phyloP scores from a whole-genome alignment of 352 stramenopile species.

The Phytophthora colocasiae region DNA sequence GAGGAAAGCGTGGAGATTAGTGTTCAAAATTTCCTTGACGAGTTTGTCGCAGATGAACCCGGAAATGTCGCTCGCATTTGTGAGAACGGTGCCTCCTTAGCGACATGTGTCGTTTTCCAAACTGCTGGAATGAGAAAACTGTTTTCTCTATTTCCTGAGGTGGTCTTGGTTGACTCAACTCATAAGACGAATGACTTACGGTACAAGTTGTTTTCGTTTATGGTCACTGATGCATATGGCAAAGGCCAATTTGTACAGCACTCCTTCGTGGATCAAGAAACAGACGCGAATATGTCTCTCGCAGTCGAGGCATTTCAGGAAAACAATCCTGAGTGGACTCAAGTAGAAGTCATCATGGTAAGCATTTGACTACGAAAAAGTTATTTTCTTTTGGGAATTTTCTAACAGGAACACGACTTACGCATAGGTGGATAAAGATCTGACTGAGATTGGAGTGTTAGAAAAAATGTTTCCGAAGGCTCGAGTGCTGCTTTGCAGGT shows the following conservation, averaged over 20 bases:
- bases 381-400: too few relatives aligned
- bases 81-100: background rate
- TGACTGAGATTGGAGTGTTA: too few relatives aligned
- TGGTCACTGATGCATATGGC: background rate
- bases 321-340: background rate
- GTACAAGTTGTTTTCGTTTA: background rate
- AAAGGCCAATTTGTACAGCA: too few relatives aligned
- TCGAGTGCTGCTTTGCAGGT: too few relatives aligned
- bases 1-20: background rate
- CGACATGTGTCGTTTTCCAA: background rate
- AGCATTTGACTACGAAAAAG: too few relatives aligned
- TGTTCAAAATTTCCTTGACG: background rate
- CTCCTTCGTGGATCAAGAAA: background rate
- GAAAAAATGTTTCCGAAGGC: too few relatives aligned
- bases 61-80: background rate
- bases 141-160: background rate
- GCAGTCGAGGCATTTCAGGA: background rate
- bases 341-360: background rate
- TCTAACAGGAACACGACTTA: too few relatives aligned
- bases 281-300: background rate
- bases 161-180: background rate
- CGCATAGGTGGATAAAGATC: too few relatives aligned
- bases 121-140: background rate
- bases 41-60: background rate
- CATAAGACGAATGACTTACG: background rate